Conservation (phyloP, 352 stramenopile genomes). For the Thalassiosira livingstoniorum region DNA sequence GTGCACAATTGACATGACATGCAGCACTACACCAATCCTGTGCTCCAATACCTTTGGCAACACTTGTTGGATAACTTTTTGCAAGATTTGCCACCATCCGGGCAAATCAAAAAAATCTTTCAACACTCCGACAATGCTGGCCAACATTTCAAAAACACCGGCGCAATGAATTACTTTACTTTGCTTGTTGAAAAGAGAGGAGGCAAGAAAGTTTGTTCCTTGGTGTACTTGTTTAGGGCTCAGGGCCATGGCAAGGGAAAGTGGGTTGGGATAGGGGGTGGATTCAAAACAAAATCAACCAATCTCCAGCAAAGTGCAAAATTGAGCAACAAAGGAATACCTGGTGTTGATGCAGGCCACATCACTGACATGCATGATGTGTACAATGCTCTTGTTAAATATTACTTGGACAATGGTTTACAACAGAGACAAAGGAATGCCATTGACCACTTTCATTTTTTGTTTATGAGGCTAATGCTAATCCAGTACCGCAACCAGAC, state of each 20-base stretch:
- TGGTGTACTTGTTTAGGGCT: slow-evolving; percentile 16
- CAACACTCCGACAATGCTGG: slow-evolving; percentile 38
- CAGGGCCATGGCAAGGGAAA: slow-evolving; percentile 5
- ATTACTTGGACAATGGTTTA: neutral
- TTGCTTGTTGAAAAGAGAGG: slow-evolving; percentile 4
- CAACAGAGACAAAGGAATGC: neutral
- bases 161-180: slow-evolving; percentile 25
- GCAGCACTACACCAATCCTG: slow-evolving; percentile 27
- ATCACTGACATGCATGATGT: neutral
- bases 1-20: slow-evolving; percentile 28
- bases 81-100: slow-evolving; percentile 16
- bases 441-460: slow-evolving; percentile 14
- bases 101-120: slow-evolving; percentile 21
- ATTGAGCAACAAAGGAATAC: neutral
- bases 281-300: neutral
- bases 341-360: neutral
- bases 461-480: neutral
- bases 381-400: neutral
- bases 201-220: neutral
- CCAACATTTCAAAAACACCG: slow-evolving; percentile 34
- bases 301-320: neutral
- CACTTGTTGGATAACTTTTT: slow-evolving; percentile 29
- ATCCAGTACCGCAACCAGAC: slow-evolving; percentile 6
- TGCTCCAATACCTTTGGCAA: slow-evolving; percentile 7
- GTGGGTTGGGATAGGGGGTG: slow-evolving; percentile 4